Evolutionary conservation across 148 eudicot species (phyloP).

Genomic region (Suaeda aralocaspica): DNA sequence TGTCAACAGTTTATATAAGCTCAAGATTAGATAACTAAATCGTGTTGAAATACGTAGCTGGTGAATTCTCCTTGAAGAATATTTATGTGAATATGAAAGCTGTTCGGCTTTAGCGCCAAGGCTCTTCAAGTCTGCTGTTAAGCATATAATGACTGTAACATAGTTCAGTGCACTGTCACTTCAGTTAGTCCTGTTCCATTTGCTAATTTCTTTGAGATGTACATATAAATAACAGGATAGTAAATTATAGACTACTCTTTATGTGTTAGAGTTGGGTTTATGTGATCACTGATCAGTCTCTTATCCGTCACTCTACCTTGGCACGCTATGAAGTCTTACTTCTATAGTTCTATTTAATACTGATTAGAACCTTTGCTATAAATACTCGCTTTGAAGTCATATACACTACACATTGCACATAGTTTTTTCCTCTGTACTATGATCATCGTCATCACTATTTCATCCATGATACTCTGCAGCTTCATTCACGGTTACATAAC

Average conservation of each 20-base stretch:
- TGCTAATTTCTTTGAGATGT: neutral
- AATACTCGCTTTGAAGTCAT: too few relatives aligned
- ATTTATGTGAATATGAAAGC: slow-evolving; percentile 10
- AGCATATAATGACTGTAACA: neutral
- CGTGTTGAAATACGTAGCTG: neutral
- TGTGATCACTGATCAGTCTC: neutral
- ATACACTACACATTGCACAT: too few relatives aligned
- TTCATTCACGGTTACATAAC: too few relatives aligned
- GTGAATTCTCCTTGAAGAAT: neutral
- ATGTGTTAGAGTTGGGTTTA: neutral
- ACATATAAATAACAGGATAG: neutral
- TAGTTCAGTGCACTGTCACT: neutral
- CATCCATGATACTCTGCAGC: too few relatives aligned
- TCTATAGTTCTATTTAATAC: too few relatives aligned
- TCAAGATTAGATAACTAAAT: slow-evolving; percentile 34
- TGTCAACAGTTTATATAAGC: slow-evolving; percentile 49
- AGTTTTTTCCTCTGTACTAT: too few relatives aligned
- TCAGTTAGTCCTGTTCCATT: neutral
- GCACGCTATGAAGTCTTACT: neutral
- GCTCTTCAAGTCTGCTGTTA: slow-evolving; percentile 4
- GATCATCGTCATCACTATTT: too few relatives aligned
- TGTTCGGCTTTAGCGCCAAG: neutral
- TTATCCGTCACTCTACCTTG: neutral
- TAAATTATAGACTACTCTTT: slow-evolving; percentile 6
- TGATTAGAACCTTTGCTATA: too few relatives aligned